Evolutionary conservation across 495 filamentous ascomycete species (phyloP).

Genomic region (Neurospora sp.): DNA sequence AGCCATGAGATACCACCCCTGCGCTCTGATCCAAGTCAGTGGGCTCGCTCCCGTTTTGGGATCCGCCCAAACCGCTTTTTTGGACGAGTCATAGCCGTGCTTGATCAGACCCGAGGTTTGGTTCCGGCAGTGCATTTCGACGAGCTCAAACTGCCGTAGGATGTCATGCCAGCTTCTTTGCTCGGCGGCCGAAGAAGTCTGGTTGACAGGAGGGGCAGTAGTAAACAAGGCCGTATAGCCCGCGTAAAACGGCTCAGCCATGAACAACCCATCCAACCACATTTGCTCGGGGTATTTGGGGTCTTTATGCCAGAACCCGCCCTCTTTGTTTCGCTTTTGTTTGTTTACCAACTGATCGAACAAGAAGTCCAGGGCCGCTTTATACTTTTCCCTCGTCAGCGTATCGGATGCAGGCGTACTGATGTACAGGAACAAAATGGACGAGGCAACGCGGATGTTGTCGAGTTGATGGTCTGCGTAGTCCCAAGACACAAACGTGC

Average conservation of each 20-base stretch:
- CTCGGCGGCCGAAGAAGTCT: too few relatives aligned
- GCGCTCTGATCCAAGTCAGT: conserved; percentile 46
- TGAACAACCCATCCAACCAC: conserved; percentile 49
- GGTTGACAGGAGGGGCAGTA: conserved; percentile 17
- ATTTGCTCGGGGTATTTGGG: conserved; percentile 44
- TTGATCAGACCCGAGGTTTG: conserved; percentile 4
- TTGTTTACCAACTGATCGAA: conserved; percentile 32
- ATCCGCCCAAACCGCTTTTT: conserved; percentile 30
- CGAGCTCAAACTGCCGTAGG: too few relatives aligned
- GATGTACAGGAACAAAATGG: conserved; percentile 34
- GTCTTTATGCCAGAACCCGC: conserved; percentile 45
- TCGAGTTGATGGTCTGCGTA: conserved; percentile 37
- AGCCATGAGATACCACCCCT: conserved; percentile 53
- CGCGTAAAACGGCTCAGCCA: conserved; percentile 39
- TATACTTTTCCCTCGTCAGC: conserved; percentile 19
- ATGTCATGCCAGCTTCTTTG: too few relatives aligned
- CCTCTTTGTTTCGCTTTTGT: conserved; percentile 36
- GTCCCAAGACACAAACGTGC: conserved; percentile 30
- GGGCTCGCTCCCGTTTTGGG: conserved; percentile 16
- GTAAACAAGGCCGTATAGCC: too few relatives aligned
- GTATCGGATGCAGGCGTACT: background rate
- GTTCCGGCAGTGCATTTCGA: too few relatives aligned
- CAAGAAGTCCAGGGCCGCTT: conserved; percentile 31
- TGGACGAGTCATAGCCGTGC: conserved; percentile 37
- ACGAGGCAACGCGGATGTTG: conserved; percentile 39